phyloP scores from a whole-genome alignment of 2,329 filamentous ascomycete genomes.

The Paraconiothyrium sp. region DNA sequence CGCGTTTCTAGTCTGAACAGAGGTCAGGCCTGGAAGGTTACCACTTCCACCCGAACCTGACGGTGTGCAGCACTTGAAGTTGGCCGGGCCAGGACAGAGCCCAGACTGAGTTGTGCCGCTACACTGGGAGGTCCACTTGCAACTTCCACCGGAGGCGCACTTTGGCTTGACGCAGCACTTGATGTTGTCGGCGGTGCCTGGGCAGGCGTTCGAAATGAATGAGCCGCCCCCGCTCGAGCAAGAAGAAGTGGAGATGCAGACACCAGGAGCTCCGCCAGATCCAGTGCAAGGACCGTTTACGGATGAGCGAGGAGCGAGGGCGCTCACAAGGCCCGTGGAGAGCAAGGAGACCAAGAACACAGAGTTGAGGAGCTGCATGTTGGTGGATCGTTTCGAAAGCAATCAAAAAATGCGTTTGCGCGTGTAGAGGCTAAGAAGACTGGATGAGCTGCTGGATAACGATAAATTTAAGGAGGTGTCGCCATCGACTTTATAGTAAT shows the following conservation, averaged over 20 bases:
- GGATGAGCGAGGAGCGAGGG: conserved; percentile 15
- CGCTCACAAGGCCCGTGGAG: conserved; percentile 14
- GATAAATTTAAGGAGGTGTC: background rate
- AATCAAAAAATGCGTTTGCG: background rate
- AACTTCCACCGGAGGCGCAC: conserved; percentile 12
- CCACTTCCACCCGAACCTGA: background rate
- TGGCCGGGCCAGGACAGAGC: conserved; percentile 15
- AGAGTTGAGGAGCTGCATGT: conserved; percentile 15
- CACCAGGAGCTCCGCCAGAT: conserved; percentile 7
- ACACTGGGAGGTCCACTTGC: conserved; percentile 15
- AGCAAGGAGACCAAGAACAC: conserved; percentile 8
- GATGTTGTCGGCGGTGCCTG: conserved; percentile 6
- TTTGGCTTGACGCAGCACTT: conserved; percentile 15
- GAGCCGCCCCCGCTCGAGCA: conserved; percentile 10
- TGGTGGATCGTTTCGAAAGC: background rate
- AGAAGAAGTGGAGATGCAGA: conserved; percentile 16
- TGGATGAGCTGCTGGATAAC: background rate
- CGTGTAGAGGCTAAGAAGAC: background rate
- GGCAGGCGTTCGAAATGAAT: conserved; percentile 12
- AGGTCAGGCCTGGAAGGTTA: conserved; percentile 15
- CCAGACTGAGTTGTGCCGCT: conserved; percentile 14
- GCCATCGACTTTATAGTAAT: conserved; percentile 1
- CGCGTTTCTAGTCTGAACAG: conserved; percentile 13
- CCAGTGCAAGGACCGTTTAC: conserved; percentile 15
- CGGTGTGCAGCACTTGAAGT: conserved; percentile 18